Percentiles rank a stretch among this genome's conserved stretches.
These are phyloP conservation scores for Irpex lacteus DNA, from an alignment of 1,284 basidiomycete species.

Conservation along the genomic window DNA sequence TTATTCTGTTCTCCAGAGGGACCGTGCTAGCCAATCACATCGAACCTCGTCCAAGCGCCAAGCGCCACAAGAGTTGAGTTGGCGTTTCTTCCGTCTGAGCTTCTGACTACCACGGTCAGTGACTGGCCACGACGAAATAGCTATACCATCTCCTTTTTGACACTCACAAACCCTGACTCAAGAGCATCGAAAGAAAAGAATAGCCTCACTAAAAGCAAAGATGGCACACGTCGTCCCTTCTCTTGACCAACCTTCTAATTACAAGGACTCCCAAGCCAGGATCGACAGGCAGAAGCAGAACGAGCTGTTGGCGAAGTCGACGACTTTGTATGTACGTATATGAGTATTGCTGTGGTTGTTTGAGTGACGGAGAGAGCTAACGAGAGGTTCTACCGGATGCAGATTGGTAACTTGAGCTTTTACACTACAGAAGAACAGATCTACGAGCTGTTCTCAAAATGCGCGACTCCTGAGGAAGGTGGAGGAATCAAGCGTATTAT, in stretches of 20 bases:
- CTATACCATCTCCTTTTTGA: neutral
- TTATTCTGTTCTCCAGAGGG: too few species aligned
- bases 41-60: neutral
- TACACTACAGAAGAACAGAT: conserved; percentile 99
- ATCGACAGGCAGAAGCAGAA: conserved; percentile 70
- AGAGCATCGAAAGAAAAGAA: neutral
- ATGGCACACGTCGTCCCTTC: conserved; percentile 89
- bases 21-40: neutral
- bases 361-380: neutral
- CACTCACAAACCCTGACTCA: neutral
- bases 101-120: neutral
- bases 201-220: neutral
- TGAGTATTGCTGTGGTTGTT: neutral
- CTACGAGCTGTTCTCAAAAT: conserved; percentile 96
- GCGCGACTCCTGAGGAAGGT: conserved; percentile 85
- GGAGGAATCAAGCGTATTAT: conserved; percentile 98
- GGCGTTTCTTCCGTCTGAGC: neutral
- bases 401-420: conserved; percentile 97
- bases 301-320: conserved; percentile 69
- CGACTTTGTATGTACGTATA: conserved; percentile 71
- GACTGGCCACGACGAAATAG: neutral
- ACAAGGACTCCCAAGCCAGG: conserved; percentile 86
- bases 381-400: conserved; percentile 12
- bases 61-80: neutral
- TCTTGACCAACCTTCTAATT: conserved; percentile 92